phyloP scores from a whole-genome alignment of 163 green algal species.

The Scenedesmus sp. region DNA sequence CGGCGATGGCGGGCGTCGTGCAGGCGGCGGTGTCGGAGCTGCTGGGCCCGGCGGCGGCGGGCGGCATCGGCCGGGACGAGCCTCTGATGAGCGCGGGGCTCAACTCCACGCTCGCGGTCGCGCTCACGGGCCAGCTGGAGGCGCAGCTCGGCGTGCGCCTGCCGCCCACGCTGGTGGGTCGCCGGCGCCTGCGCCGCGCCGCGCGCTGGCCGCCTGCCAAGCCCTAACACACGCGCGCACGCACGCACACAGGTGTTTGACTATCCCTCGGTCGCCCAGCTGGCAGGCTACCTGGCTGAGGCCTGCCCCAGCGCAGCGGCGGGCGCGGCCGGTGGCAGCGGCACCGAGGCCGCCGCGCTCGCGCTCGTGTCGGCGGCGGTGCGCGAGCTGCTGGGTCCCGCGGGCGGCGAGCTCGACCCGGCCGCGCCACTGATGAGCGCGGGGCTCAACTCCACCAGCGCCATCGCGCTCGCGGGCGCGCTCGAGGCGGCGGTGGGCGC shows the following conservation, averaged over 20 bases:
- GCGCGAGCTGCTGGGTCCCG: constrained; percentile 51
- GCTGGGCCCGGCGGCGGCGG: constrained; percentile 40
- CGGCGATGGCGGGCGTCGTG: constrained; percentile 14
- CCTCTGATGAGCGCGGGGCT: constrained; percentile 73
- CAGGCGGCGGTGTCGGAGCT: constrained; percentile 48
- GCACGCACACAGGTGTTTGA: constrained; percentile 60
- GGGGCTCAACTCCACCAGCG: constrained; percentile 68
- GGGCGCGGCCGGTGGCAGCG: constrained; percentile 52
- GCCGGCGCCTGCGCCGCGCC: no score
- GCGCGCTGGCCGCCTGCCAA: no score
- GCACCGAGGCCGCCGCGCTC: constrained; percentile 57
- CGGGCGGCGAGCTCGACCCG: not conserved
- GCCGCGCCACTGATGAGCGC: constrained; percentile 66
- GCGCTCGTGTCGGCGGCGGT: constrained; percentile 36
- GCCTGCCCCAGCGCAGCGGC: not conserved
- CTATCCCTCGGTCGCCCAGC: constrained; percentile 68
- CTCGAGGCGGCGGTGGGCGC: constrained; percentile 62
- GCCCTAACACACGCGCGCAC: not conserved
- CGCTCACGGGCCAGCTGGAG: constrained; percentile 64
- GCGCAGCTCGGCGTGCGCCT: constrained; percentile 56
- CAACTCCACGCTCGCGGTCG: constrained; percentile 68
- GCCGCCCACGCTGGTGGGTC: constrained; percentile 64
- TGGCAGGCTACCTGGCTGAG: constrained; percentile 54
- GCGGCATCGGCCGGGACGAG: constrained; percentile 20
- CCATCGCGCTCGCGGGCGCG: constrained; percentile 61